A percentile compares a stretch with the other conserved stretches of the same genome.
phyloP scores from a whole-genome alignment of 148 eudicot genomes.

The Selenicereus undatus region DNA sequence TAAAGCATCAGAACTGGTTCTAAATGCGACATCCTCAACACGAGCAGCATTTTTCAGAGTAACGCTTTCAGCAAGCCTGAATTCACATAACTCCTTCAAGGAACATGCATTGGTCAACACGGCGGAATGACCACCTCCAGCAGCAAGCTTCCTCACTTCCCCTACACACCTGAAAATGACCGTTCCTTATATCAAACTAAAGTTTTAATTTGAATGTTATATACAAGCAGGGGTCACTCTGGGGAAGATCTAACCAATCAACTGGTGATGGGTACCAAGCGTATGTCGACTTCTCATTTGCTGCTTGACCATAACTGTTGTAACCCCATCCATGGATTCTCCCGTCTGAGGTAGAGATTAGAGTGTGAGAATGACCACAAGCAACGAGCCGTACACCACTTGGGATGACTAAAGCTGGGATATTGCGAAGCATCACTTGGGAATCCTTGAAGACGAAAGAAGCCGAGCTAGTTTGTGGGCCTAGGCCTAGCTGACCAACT shows the following conservation, averaged over 20 bases:
- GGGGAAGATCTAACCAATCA: slow-evolving; percentile 65
- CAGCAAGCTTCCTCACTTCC: slow-evolving; percentile 89
- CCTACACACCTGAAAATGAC: slow-evolving; percentile 82
- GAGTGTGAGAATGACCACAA: slow-evolving; percentile 98
- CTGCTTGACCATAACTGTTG: slow-evolving; percentile 95
- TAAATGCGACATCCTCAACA: slow-evolving; percentile 77
- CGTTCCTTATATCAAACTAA: background rate
- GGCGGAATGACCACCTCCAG: slow-evolving; percentile 98
- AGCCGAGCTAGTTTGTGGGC: slow-evolving; percentile 67
- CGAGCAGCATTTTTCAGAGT: slow-evolving; percentile 64
- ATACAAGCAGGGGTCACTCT: background rate
- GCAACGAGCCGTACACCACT: slow-evolving; percentile 69
- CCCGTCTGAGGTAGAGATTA: slow-evolving; percentile 77
- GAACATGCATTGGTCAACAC: slow-evolving; percentile 94
- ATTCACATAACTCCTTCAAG: slow-evolving; percentile 88
- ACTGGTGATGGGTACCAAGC: slow-evolving; percentile 99
- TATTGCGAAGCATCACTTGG: slow-evolving; percentile 61
- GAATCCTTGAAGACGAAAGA: slow-evolving; percentile 63
- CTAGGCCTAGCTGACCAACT: slow-evolving; percentile 91
- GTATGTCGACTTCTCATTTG: slow-evolving; percentile 79
- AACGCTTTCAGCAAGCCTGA: slow-evolving; percentile 74
- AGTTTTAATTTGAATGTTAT: background rate
- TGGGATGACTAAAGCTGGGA: slow-evolving; percentile 76
- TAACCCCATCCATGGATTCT: slow-evolving; percentile 99
- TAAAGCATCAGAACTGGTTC: slow-evolving; percentile 89